phyloP scores from a whole-genome alignment of 371 early-diverging fungal genomes.

The Apophysomyces ossiformis region DNA sequence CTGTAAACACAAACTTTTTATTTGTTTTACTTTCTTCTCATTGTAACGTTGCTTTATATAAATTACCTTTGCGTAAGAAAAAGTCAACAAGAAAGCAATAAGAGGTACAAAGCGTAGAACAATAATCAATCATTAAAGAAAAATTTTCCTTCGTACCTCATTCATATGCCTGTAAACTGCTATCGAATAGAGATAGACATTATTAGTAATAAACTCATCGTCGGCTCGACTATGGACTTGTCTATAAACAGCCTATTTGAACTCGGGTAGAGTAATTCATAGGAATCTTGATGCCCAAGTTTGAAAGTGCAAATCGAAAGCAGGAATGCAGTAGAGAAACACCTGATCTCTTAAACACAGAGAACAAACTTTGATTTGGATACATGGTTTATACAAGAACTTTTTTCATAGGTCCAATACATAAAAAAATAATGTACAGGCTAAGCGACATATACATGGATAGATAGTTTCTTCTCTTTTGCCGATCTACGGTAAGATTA shows the following conservation, averaged over 20 bases:
- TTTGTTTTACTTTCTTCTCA: slow-evolving; percentile 9
- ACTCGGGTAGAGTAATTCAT: too few relatives aligned
- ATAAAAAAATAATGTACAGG: slow-evolving; percentile 21
- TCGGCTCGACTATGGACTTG: too few relatives aligned
- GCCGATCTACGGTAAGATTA: slow-evolving; percentile 16
- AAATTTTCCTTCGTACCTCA: too few relatives aligned
- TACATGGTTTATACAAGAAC: slow-evolving; percentile 3
- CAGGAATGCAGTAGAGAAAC: not conserved
- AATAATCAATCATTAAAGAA: not conserved
- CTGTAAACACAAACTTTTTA: slow-evolving; percentile 6
- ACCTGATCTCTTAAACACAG: not conserved
- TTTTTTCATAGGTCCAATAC: slow-evolving; percentile 12
- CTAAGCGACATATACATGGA: slow-evolving; percentile 1
- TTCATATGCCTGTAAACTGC: too few relatives aligned
- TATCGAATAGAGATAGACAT: too few relatives aligned
- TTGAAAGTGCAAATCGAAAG: too few relatives aligned
- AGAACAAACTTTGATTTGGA: not conserved
- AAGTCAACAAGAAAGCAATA: not conserved
- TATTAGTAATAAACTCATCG: too few relatives aligned
- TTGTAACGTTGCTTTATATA: slow-evolving; percentile 3
- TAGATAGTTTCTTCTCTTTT: not conserved
- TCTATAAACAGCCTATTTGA: too few relatives aligned
- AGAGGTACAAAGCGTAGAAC: slow-evolving; percentile 6
- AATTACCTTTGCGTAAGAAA: slow-evolving; percentile 5
- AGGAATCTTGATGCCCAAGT: too few relatives aligned